Evolutionary conservation across 768 basidiomycete genomes (phyloP), one percentile per base, ranked within the genome.

Genomic region (Tephrocybe sp.): DNA sequence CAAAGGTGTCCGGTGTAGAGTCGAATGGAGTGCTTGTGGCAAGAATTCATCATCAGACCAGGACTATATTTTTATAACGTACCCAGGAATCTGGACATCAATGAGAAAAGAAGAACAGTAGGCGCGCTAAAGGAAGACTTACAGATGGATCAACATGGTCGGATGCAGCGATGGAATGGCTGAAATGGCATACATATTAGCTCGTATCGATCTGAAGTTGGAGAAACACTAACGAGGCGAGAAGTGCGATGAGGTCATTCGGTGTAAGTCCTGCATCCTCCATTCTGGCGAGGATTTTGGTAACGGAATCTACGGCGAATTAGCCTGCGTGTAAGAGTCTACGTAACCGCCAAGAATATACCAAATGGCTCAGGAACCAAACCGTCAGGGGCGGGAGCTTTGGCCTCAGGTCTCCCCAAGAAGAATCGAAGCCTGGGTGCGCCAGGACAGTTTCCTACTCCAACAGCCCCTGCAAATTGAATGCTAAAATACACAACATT

Each of bases 391-490:
- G 70, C 61, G 1, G 72, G 58, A 2, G 66, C 66, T 11, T 52
- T 67, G 9, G 73, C 64, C 10, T 45, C 41, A 2, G 72, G 66
- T 17, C 73, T 64, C 4, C 78, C 75, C 25, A 71, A 42, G 50
- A 74, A 62, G 65, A 75, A 74, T 14, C 63, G 48, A 18, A 79
- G 62, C 17, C 67, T 68, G 7, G 76, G 76, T n/a, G 73, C 73
- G 56, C 76, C 76, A 3, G 69, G 66, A 52, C 76, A 78, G 46
- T 75, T 76, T 33, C 62, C 58, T 12, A 73, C 61, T 43, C 70
- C 72, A 30, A 75, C 71, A 2, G 76, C 75, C 10, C 65, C 74
- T n/a, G 77, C 77, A 52, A 79, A 73, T 51, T 76, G 73, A 41
- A 80, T 73, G 59, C 71, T 74, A 40, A 12, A 14, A 17, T n/a